Evolutionary conservation across 306 rosid genomes (phyloP), one percentile per base, ranked within the genome.

Genomic region (Prosopis cineraria): DNA sequence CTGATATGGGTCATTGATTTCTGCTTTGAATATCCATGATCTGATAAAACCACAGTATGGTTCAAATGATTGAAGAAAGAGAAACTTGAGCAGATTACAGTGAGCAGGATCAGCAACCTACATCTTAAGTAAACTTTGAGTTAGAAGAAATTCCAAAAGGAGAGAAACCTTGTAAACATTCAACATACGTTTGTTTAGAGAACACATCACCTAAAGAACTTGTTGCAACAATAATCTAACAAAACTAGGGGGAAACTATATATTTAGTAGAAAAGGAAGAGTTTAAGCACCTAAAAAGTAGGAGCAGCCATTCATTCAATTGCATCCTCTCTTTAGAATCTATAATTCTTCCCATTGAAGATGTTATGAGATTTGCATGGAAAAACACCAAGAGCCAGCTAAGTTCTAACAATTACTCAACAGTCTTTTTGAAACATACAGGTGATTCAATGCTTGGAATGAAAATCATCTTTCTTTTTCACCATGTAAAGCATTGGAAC

Each of bases 81-180:
- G 90, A 86, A 91, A 95, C 80, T 95, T 93, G 77, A 95, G 93
- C 63, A 95, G n/a, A 27, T 87, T 82, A 67, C 71, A 79, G 72
- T 93, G 98, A 80, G 93, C 84, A 85, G 93, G 93, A 87, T 95
- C 99, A 78, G 98, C 96, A 81, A 90, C 98, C 98, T 95, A 88
- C 80, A 88, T 77, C 78, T 70, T 55, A 67, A 63, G 34, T 70
- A 62, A 69, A 40, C 29, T 37, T 8, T 29, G 39, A 40, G 70
- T 77, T 39, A 58, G 59, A 80, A 67, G 22, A 80, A 68, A 40
- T 44, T 47, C 7, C 19, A 45, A 7, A 22, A 34, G 10, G 50
- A 34, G 24, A 36, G 56, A 75, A 68, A 12, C 25, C 12, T 17
- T 71, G 72, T 10, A 77, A 68, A 70, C 55, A 11, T 27, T 24